Evolutionary conservation across 2,329 filamentous ascomycete species (phyloP), one percentile per base, ranked within the genome.

Genomic region (Penicillium polonicum): DNA sequence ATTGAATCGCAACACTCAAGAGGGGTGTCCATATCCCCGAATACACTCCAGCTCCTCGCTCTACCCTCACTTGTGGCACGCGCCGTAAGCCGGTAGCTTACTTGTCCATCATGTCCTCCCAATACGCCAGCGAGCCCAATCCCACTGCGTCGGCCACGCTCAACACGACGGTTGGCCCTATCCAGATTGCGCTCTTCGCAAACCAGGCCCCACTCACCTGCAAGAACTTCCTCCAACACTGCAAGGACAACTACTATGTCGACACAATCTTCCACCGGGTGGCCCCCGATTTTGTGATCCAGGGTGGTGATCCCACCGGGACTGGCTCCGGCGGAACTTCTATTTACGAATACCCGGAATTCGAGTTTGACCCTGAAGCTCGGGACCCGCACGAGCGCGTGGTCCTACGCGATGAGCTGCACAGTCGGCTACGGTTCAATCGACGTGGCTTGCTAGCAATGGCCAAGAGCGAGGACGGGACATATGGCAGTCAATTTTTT

Each of bases 401-500:
- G 58, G 80, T 89, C 41, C 91, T 96, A 67, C 85, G 87, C 42
- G 93, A 97, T 78, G 94, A 99, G 73, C 89, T 97, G 65, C 93
- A 97, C 75, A 91, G 88, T 67, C 84, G 94, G 33, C 80, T 99
- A 65, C 95, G 95, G 74, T 97, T 94, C 80, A 97, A 95, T 68
- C 83, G 94, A 48, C 83, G 94, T 59, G 94, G 94, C 0, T 78
- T 97, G 67, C 77, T 99, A 66, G 94, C 90, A n/a, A 97, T 97
- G 92, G 94, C 94, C 29, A 97, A 97, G 74, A 76, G 75, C 41
- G 76, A 78, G 52, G 76, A 78, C 60, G 88, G 92, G 45, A 90
- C 90, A 54, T 97, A 97, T 77, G 90, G 91, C 35, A 96, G 91
- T 74, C 94, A 99, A 75, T 97, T 97, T 81, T 99, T 99, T 79